Percentiles rank a stretch among this genome's conserved stretches.
Evolutionary conservation across 2,329 filamentous ascomycete species (phyloP).

Genomic region (Mariannaea elegans): DNA sequence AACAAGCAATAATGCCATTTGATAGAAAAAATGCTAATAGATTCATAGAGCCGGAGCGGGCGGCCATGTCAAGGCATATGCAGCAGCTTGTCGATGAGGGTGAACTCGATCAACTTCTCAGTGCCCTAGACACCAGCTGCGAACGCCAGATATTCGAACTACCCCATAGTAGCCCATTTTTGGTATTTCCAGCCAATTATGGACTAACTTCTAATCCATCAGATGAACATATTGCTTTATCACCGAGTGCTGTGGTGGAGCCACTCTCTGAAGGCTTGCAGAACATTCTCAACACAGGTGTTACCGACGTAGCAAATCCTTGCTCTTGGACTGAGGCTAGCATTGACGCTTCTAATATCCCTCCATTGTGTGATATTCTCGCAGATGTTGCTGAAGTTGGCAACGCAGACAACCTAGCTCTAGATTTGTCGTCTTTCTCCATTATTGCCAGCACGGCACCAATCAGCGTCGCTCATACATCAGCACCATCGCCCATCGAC

Average conservation of each 20-base stretch:
- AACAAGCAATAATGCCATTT: neutral
- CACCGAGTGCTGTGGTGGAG: neutral
- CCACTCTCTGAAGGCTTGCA: neutral
- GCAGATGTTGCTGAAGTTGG: neutral
- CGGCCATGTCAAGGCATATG: conserved; percentile 5
- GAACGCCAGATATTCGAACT: neutral
- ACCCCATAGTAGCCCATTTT: neutral
- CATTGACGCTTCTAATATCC: neutral
- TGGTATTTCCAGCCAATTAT: neutral
- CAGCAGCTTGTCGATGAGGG: neutral
- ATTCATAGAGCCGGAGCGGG: neutral
- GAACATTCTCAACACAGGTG: neutral
- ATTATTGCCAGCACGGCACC: neutral
- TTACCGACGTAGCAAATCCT: neutral
- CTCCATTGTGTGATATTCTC: neutral
- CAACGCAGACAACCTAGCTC: neutral
- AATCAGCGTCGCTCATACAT: neutral
- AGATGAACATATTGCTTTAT: neutral
- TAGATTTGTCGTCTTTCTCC: neutral
- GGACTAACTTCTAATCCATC: neutral
- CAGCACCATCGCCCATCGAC: neutral
- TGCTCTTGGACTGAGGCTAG: neutral
- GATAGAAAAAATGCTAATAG: neutral
- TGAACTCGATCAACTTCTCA: conserved; percentile 1
- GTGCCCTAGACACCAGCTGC: neutral